Evolutionary conservation across 2,329 filamentous ascomycete genomes (phyloP).

Genomic region (Aspergillus uvarum): DNA sequence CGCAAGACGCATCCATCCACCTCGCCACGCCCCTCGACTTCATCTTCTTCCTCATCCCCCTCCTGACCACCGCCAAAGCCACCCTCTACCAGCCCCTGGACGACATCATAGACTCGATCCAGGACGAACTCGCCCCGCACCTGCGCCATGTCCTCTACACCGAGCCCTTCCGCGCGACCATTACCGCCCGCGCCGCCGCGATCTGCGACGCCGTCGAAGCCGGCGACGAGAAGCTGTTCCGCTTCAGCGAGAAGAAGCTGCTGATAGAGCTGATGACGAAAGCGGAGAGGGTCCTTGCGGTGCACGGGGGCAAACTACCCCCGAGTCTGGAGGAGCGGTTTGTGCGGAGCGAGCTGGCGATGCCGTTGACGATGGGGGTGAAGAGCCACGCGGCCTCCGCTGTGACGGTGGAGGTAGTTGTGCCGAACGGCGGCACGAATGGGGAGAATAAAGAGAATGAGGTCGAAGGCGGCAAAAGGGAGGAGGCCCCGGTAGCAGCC

Average conservation of each 20-base stretch:
- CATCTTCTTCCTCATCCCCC: conserved; percentile 77
- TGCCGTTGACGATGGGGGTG: conserved; percentile 69
- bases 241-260: conserved; percentile 72
- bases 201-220: conserved; percentile 82
- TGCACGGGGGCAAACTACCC: conserved; percentile 60
- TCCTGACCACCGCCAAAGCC: conserved; percentile 55
- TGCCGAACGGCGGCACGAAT: neutral
- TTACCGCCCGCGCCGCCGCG: conserved; percentile 66
- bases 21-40: conserved; percentile 82
- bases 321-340: conserved; percentile 82
- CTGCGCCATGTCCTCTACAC: conserved; percentile 43
- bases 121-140: conserved; percentile 43
- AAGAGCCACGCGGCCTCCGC: conserved; percentile 50
- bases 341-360: conserved; percentile 71
- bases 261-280: conserved; percentile 66
- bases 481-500: conserved; percentile 23
- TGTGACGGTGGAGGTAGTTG: conserved; percentile 1
- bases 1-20: conserved; percentile 71
- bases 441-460: conserved; percentile 27
- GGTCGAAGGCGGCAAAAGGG: conserved; percentile 23
- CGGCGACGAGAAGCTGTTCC: conserved; percentile 81
- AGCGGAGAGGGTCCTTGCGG: conserved; percentile 63
- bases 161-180: conserved; percentile 40
- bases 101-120: conserved; percentile 48
- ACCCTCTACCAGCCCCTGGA: conserved; percentile 51